These are phyloP conservation scores for Bipolaris sorokiniana DNA, from an alignment of 2,329 filamentous ascomycete species.

Conservation along the genomic window DNA sequence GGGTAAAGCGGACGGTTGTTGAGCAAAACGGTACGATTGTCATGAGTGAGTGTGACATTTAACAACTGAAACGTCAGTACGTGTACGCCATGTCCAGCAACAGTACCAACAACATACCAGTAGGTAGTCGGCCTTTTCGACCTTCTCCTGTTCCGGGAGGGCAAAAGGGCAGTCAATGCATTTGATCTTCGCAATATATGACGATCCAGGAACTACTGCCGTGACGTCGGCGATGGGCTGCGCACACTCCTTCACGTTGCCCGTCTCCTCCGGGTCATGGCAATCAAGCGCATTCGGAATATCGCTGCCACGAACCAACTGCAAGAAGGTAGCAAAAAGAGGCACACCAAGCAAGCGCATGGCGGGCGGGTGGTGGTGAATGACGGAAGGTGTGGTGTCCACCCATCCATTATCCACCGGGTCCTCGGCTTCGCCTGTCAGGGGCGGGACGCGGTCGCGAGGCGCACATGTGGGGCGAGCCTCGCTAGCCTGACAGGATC, in stretches of 20 bases:
- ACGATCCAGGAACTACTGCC: conserved; percentile 29
- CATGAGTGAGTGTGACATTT: conserved; percentile 39
- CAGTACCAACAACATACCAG: conserved; percentile 27
- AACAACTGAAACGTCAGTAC: conserved; percentile 30
- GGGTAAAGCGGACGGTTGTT: conserved; percentile 38
- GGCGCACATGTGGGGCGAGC: neutral
- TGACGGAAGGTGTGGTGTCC: conserved; percentile 12
- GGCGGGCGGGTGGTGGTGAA: conserved; percentile 16
- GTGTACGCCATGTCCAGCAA: neutral
- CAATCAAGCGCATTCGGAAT: conserved; percentile 26
- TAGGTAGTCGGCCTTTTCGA: conserved; percentile 29
- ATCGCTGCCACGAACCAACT: conserved; percentile 11
- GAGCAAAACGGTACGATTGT: conserved; percentile 36
- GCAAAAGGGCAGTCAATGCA: conserved; percentile 38
- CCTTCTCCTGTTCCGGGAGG: conserved; percentile 7
- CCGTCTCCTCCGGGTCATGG: conserved; percentile 8
- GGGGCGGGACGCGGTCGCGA: conserved; percentile 1
- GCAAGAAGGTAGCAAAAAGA: conserved; percentile 19
- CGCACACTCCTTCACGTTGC: conserved; percentile 24
- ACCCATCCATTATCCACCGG: conserved; percentile 9
- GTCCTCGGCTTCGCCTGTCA: neutral
- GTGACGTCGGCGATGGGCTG: conserved; percentile 34
- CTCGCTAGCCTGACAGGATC: neutral
- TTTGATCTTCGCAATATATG: conserved; percentile 40
- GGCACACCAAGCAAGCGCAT: conserved; percentile 13